phyloP scores from a whole-genome alignment of 2,329 filamentous ascomycete species.

The Fusarium pseudograminearum region DNA sequence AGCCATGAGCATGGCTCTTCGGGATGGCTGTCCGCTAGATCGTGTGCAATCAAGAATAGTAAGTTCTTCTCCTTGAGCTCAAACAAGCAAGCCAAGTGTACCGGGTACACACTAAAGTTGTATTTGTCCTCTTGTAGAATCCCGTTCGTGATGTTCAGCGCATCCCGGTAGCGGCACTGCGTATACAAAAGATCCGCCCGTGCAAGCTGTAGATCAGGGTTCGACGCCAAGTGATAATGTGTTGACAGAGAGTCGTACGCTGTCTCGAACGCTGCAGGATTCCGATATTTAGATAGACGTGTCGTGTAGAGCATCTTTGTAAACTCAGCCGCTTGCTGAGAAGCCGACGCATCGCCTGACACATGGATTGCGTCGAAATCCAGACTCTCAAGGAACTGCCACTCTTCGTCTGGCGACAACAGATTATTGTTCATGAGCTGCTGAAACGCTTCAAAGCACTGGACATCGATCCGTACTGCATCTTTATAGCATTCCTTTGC shows the following conservation, averaged over 20 bases:
- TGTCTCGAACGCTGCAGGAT: conserved; percentile 82
- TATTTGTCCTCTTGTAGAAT: conserved; percentile 88
- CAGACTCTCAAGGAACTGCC: conserved; percentile 87
- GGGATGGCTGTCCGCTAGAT: conserved; percentile 90
- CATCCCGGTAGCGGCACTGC: conserved; percentile 91
- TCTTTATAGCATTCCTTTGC: conserved; percentile 99
- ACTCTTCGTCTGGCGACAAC: conserved; percentile 89
- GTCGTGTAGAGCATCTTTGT: conserved; percentile 97
- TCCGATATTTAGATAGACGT: conserved; percentile 92
- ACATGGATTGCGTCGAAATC: conserved; percentile 88
- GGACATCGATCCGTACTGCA: conserved; percentile 94
- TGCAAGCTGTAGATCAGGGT: conserved; percentile 90
- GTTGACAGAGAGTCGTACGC: conserved; percentile 93
- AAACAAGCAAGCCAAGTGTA: conserved; percentile 91
- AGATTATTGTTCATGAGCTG: conserved; percentile 97
- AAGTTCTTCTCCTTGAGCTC: conserved; percentile 89
- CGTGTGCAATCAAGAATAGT: conserved; percentile 91
- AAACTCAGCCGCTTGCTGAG: conserved; percentile 92
- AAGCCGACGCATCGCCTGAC: conserved; percentile 71
- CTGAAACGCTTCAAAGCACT: conserved; percentile 98
- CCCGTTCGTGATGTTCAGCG: conserved; percentile 83
- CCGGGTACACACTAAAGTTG: conserved; percentile 88
- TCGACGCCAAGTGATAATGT: conserved; percentile 87
- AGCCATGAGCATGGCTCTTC: conserved; percentile 94
- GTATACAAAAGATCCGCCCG: conserved; percentile 93